These are phyloP conservation scores for Eucalyptus tenuipes DNA, from an alignment of 345 rosid genomes.

Conservation along the genomic window DNA sequence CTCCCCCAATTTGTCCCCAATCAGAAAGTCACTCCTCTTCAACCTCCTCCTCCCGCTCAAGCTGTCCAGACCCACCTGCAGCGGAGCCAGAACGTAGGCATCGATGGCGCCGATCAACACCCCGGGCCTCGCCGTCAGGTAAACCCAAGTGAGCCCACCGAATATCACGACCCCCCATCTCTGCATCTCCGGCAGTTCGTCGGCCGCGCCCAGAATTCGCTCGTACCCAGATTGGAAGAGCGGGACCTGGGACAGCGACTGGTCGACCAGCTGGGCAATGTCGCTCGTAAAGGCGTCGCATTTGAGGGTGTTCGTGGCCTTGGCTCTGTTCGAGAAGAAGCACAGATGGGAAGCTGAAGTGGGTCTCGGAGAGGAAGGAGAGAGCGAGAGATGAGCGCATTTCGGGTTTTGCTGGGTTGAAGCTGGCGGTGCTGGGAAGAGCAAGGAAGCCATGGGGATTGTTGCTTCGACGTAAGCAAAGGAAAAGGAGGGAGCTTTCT, in stretches of 20 bases:
- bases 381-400: constrained; percentile 13
- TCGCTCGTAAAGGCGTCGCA: constrained; percentile 42
- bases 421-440: constrained; percentile 16
- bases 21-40: constrained; percentile 57
- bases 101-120: constrained; percentile 88
- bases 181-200: constrained; percentile 38
- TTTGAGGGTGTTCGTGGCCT: constrained; percentile 5
- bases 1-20: constrained; percentile 78
- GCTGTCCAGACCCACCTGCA: constrained; percentile 60
- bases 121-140: constrained; percentile 90
- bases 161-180: constrained; percentile 46
- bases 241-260: constrained; percentile 28
- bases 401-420: background rate
- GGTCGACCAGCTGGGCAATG: constrained; percentile 7
- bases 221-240: constrained; percentile 24
- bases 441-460: constrained; percentile 43
- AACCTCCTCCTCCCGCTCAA: constrained; percentile 63
- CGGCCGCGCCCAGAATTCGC: constrained; percentile 28
- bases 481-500: background rate
- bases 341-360: constrained; percentile 3
- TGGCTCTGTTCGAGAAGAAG: constrained; percentile 2
- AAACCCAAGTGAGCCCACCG: constrained; percentile 60
- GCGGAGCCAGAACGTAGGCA: constrained; percentile 74
- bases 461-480: background rate
- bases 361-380: constrained; percentile 11